Evolutionary conservation across 345 rosid species (phyloP), one percentile per base, ranked within the genome.

Genomic region (Camelina sativa): DNA sequence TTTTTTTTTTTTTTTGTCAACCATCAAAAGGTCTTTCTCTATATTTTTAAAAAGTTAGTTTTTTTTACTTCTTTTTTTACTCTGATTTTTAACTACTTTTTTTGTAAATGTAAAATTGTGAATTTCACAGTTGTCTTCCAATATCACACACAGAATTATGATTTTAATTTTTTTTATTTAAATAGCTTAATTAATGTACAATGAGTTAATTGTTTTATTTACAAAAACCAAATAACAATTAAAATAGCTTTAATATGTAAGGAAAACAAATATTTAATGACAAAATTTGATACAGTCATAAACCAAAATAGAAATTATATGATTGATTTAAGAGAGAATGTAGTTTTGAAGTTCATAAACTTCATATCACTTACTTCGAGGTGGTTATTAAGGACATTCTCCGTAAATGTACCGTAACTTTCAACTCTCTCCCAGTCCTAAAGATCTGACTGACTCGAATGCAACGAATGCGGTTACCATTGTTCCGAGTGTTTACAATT

Each of bases 61-160:
- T 20, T 59, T 59, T 20, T 68, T 20, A 38, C n/a, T 38, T 38
- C 11, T 0, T 37, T 8, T 54, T 55, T 58, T 4, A 32, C 11
- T 47, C 37, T 9, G 35, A 35, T 23, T 11, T 60, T 61, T 59
- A 67, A 50, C 73, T 28, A 67, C 67, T 67, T 25, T 50, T 67
- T 75, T 59, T 10, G 13, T 17, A 17, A 17, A 67, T 75, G 37
- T 59, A 28, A n/a, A 28, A 28, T 1, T 2, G 38, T 51, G 19
- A 30, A 19, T 75, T 60, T 37, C 50, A 13, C 35, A 19, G 47
- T 67, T 59, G 37, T 50, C 55, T 67, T 35, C 66, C 72, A 32
- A 32, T 32, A 25, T 28, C 13, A 16, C 17, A 12, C 34, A 30
- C 43, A 25, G 3, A 55, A 30, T 56, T 41, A 23, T 56, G 63